Evolutionary conservation across 75 land plant species (phyloP).

Genomic region (Pinus tabuliformis): DNA sequence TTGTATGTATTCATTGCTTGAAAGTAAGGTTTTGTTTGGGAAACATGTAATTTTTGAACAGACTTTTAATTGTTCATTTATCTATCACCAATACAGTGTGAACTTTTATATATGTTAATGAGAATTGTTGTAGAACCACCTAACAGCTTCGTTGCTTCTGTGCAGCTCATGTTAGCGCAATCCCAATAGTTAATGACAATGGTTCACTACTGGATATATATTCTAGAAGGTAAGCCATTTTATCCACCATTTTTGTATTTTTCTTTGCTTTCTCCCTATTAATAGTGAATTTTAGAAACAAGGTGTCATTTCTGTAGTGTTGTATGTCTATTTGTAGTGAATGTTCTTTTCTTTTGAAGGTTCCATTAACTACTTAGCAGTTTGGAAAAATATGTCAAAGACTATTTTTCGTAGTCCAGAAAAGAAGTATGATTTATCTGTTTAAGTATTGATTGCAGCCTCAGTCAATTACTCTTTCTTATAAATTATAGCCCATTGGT

Average conservation of each 20-base stretch:
- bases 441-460: background rate
- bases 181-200: slow-evolving; percentile 89
- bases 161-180: slow-evolving; percentile 89
- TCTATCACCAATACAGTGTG: too few relatives aligned
- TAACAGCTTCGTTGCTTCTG: slow-evolving; percentile 2
- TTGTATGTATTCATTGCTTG: too few relatives aligned
- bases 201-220: slow-evolving; percentile 80
- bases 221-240: slow-evolving; percentile 65
- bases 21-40: too few relatives aligned
- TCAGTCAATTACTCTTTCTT: background rate
- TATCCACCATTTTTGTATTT: background rate
- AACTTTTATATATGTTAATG: background rate
- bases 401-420: background rate
- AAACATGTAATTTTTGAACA: too few relatives aligned
- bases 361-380: background rate
- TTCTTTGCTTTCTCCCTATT: too few relatives aligned
- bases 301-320: background rate
- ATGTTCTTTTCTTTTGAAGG: background rate
- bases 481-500: background rate
- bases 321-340: background rate
- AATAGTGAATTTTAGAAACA: background rate
- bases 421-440: background rate
- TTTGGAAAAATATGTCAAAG: background rate
- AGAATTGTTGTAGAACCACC: background rate
- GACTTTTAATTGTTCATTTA: too few relatives aligned